phyloP scores from a whole-genome alignment of 2,329 filamentous ascomycete genomes.

The Talaromyces sp. region DNA sequence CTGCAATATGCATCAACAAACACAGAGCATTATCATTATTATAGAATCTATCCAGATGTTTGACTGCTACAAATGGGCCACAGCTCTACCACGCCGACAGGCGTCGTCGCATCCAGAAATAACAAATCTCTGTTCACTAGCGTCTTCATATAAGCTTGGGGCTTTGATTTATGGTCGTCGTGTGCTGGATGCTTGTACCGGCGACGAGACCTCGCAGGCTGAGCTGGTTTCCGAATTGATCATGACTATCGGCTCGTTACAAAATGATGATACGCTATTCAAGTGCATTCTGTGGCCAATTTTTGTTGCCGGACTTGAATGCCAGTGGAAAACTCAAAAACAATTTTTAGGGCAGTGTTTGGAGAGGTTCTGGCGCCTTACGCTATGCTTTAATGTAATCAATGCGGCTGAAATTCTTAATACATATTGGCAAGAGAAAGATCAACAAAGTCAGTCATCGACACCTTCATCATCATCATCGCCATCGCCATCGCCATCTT shows the following conservation, averaged over 20 bases:
- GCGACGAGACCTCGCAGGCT: slow-evolving; percentile 7
- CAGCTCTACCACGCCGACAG: slow-evolving; percentile 4
- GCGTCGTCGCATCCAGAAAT: slow-evolving; percentile 13
- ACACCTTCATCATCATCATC: not conserved
- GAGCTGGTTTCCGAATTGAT: slow-evolving; percentile 20
- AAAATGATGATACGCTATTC: slow-evolving; percentile 20
- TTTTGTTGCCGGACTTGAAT: slow-evolving; percentile 28
- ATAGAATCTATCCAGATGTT: not conserved
- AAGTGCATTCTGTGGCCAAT: slow-evolving; percentile 33
- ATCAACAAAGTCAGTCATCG: not conserved
- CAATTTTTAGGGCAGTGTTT: slow-evolving; percentile 19
- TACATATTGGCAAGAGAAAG: slow-evolving; percentile 19
- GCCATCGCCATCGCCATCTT: too few relatives aligned
- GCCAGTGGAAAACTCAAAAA: slow-evolving; percentile 17
- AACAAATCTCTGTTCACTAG: slow-evolving; percentile 20
- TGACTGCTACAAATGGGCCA: not conserved
- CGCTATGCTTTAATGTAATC: slow-evolving; percentile 27
- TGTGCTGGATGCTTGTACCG: slow-evolving; percentile 21
- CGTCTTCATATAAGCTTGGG: slow-evolving; percentile 24
- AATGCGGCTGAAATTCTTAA: slow-evolving; percentile 25
- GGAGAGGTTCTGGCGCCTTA: slow-evolving; percentile 25
- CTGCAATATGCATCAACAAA: not conserved
- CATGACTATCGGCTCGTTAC: slow-evolving; percentile 18
- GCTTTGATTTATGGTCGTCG: slow-evolving; percentile 27
- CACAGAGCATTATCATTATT: not conserved